A percentile compares a stretch with the other conserved stretches of the same genome.
Conservation (phyloP, 345 rosid genomes). For the Eucalyptus sp. region DNA sequence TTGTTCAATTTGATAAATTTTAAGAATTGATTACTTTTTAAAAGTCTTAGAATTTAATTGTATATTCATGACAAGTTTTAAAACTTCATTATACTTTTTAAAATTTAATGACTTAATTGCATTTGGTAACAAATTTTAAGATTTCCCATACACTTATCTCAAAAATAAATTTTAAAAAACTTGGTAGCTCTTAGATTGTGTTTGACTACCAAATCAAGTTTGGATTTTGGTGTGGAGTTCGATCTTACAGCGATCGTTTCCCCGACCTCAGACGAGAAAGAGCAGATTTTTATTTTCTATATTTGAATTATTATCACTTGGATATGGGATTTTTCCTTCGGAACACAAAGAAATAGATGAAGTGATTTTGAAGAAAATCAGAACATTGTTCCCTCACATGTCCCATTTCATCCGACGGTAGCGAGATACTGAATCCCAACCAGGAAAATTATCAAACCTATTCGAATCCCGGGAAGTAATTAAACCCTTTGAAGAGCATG, state of each 20-base stretch:
- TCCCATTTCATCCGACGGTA: neutral
- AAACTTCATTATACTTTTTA: too few relatives aligned
- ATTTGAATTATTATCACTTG: neutral
- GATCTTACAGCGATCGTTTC: too few relatives aligned
- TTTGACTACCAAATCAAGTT: neutral
- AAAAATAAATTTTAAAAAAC: neutral
- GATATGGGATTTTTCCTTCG: neutral
- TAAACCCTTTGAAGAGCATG: neutral
- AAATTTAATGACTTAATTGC: too few relatives aligned
- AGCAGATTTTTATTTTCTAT: neutral
- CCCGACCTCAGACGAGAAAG: neutral
- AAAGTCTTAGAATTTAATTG: too few relatives aligned
- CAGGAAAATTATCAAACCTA: neutral
- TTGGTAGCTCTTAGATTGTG: neutral
- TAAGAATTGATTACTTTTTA: too few relatives aligned
- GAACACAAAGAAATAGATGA: neutral
- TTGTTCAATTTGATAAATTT: too few relatives aligned
- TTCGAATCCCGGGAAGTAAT: neutral
- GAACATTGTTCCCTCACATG: neutral
- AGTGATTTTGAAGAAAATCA: neutral
- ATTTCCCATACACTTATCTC: too few relatives aligned
- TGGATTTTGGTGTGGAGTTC: neutral
- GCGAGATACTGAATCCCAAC: neutral
- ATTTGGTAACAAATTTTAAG: too few relatives aligned
- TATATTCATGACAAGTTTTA: too few relatives aligned